Conservation (phyloP, 2,329 filamentous ascomycete genomes). For the Ceratocystis alfenasii region DNA sequence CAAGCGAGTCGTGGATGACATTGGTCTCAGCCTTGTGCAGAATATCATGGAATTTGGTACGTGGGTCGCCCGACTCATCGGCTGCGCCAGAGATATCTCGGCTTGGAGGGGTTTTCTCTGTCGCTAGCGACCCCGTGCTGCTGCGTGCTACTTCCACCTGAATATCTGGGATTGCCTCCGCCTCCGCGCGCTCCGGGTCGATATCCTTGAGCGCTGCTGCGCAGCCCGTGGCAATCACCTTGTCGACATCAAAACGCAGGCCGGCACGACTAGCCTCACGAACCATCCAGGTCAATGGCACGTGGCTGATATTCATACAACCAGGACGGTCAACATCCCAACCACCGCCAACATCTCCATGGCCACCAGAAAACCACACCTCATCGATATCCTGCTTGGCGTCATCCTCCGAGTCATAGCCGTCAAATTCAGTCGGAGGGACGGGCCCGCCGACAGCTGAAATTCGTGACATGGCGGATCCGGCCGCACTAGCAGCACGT, state of each 20-base stretch:
- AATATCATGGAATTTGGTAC: constrained; percentile 41
- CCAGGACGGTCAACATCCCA: constrained; percentile 45
- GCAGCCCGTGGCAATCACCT: constrained; percentile 56
- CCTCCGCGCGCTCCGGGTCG: constrained; percentile 8
- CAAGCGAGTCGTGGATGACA: constrained; percentile 58
- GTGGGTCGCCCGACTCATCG: neutral
- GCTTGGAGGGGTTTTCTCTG: neutral
- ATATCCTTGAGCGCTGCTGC: constrained; percentile 29
- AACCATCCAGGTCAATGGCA: constrained; percentile 60
- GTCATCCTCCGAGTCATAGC: constrained; percentile 37
- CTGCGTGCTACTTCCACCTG: constrained; percentile 28
- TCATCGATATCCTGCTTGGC: constrained; percentile 62
- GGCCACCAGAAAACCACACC: constrained; percentile 68
- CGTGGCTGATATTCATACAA: constrained; percentile 53
- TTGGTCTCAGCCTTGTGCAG: constrained; percentile 46
- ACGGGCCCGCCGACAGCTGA: neutral
- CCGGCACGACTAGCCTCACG: constrained; percentile 49
- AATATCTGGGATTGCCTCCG: constrained; percentile 28
- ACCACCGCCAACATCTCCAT: constrained; percentile 68
- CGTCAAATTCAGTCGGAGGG: constrained; percentile 18
- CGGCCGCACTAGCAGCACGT: constrained; percentile 13
- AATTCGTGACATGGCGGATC: neutral
- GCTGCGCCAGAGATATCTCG: no score
- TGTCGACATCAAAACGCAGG: constrained; percentile 56
- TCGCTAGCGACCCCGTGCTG: constrained; percentile 14